Base-by-base conservation (phyloP, 345 rosid species). In the Populus davidiana region DNA sequence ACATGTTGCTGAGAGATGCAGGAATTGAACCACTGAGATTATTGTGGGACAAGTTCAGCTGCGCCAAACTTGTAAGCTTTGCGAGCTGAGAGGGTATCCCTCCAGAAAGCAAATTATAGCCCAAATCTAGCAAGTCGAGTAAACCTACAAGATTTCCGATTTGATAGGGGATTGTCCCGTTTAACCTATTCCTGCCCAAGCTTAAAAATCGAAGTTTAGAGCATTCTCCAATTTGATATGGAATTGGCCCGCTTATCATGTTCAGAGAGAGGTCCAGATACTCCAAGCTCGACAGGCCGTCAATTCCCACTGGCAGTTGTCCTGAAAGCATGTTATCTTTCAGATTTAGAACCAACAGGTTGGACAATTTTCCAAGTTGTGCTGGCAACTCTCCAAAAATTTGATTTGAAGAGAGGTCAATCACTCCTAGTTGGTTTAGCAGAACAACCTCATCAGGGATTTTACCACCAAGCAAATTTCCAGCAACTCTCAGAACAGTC, bases 51-150 rank as follows among this genome's bases (percentile, higher is more conserved):
- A 88, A 65, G 61, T 85, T 74, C 44, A 85, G 73, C 54, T n/a
- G 70, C 67, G 85, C 80, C 64, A 86, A 67, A 25, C 43, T 82
- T 13, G 52, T 43, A 13, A 88, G 78, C 71, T 82, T 80, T 33
- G 80, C 85, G 20, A 85, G 74, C 59, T 83, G 85, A 49, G 59
- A 9, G 35, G 88, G 89, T 17, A 88, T 86, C 50, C 39, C 82
- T 68, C 87, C 86, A 1, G 84, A 29, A 2, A 86, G 77, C 20
- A 75, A 71, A 67, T 84, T 88, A 6, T 65, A 29, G 75, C 91
- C 86, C 62, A 88, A 73, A 81, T 88, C 88, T 43, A 87, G 79
- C 4, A 68, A 69, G 36, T 73, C 78, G 25, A 79, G 82, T 2
- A 88, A 77, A 18, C 47, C 13, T 39, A 27, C 76, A 67, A 88